Percentiles rank a stretch among this genome's conserved stretches.
Evolutionary conservation across 192 early-diverging fungal species (phyloP).

Genomic region (Linderina pennispora): DNA sequence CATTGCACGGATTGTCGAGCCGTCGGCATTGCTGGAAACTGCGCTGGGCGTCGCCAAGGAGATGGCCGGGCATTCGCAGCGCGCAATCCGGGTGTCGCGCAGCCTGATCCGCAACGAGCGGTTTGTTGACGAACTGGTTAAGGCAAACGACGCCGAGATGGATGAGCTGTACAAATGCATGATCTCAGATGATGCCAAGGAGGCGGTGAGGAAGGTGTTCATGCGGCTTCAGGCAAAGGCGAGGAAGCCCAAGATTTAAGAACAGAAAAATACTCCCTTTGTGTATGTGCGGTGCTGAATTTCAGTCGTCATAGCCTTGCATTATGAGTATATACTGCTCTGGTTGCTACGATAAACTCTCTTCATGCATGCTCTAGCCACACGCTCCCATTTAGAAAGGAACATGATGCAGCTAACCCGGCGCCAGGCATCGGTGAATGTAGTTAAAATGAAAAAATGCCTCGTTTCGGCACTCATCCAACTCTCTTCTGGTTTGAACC

Average conservation of each 20-base stretch:
- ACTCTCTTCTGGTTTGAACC: too few relatives aligned
- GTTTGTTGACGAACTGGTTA: conserved; percentile 37
- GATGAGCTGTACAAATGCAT: conserved; percentile 47
- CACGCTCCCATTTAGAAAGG: too few relatives aligned
- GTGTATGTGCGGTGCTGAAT: neutral
- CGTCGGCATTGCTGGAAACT: conserved; percentile 45
- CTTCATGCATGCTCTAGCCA: conserved; percentile 3
- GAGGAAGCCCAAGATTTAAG: conserved; percentile 10
- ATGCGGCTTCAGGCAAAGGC: conserved; percentile 14
- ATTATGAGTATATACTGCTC: too few relatives aligned
- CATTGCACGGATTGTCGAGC: conserved; percentile 47
- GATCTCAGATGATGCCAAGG: conserved; percentile 48
- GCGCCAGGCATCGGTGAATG: too few relatives aligned
- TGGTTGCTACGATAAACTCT: too few relatives aligned
- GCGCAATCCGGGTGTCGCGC: conserved; percentile 55
- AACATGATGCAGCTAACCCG: too few relatives aligned
- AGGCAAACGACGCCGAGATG: conserved; percentile 53
- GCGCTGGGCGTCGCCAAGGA: conserved; percentile 47
- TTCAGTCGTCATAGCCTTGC: too few relatives aligned
- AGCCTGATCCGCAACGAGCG: conserved; percentile 47
- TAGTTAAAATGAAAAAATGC: too few relatives aligned
- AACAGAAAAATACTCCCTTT: neutral
- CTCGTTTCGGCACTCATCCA: too few relatives aligned
- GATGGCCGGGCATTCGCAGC: conserved; percentile 49
- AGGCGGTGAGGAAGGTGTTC: conserved; percentile 47